Evolutionary conservation across 768 basidiomycete genomes (phyloP), one percentile per base, ranked within the genome.

Genomic region (Collybia sordida): DNA sequence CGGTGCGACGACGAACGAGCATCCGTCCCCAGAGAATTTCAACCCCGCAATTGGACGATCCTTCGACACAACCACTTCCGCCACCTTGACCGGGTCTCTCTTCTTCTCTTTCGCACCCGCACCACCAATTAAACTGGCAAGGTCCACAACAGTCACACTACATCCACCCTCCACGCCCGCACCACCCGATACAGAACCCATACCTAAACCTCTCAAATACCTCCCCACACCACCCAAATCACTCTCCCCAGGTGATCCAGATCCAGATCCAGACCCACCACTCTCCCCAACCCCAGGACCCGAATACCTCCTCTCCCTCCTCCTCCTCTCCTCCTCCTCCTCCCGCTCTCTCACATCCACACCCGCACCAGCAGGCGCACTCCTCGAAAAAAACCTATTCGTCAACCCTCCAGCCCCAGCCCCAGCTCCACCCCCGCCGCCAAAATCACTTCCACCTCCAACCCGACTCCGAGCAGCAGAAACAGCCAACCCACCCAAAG

Each of bases 401-500:
- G 65, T 55, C 21, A 64, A 52, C 31, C 61, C 68, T 35, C 59
- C 59, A 25, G 55, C 55, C 45, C 63, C 48, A n/a, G n/a, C n/a
- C 12, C 61, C 54, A 53, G 53, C 49, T 53, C 60, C 51, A 51
- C 47, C 46, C 5, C 48, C 52, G 3, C 23, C 47, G 7, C 38
- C 48, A 2, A 40, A 37, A 2, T 51, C 50, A 37, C 21, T 7
- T 5, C 57, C 60, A 7, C 35, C 64, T 31, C 56, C 68, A 14
- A 72, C 64, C 3, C 64, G 56, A 37, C 57, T 70, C 64, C 64
- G 66, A 42, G 79, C 79, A 34, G 80, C 82, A 15, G 72, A 73
- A 27, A 77, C 73, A 1, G 85, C 86, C 57, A 82, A 70, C 14
- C 83, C 84, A 1, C 85, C 81, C 2, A 87, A 61, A 6, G 78